Conservation (phyloP, 2,329 filamentous ascomycete species). For the Cordyceps tenuipes region DNA sequence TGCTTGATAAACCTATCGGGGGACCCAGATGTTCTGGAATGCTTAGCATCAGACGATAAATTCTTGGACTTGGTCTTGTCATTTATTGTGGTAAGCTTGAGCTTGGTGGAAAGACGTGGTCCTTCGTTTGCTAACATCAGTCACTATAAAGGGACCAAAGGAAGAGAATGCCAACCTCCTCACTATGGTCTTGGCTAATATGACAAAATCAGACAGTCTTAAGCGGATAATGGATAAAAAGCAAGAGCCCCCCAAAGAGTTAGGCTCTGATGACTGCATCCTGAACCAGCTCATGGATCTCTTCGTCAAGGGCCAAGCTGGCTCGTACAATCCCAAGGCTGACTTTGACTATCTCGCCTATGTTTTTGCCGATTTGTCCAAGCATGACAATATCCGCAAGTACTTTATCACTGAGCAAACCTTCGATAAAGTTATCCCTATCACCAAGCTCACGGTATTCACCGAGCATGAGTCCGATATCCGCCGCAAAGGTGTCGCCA, state of each 20-base stretch:
- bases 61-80: slow-evolving; percentile 69
- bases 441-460: slow-evolving; percentile 89
- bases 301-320: slow-evolving; percentile 86
- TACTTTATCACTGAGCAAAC: slow-evolving; percentile 67
- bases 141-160: slow-evolving; percentile 46
- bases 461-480: slow-evolving; percentile 82
- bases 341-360: slow-evolving; percentile 92
- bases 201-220: slow-evolving; percentile 71
- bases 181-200: slow-evolving; percentile 87
- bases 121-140: neutral
- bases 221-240: slow-evolving; percentile 61
- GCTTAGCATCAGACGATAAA: slow-evolving; percentile 66
- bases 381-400: slow-evolving; percentile 63
- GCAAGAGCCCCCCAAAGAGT: slow-evolving; percentile 57
- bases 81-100: slow-evolving; percentile 60
- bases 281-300: slow-evolving; percentile 91
- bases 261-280: slow-evolving; percentile 63
- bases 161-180: slow-evolving; percentile 79
- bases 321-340: slow-evolving; percentile 73
- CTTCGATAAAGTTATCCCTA: slow-evolving; percentile 77
- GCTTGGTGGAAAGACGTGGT: neutral
- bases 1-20: slow-evolving; percentile 82
- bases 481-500: slow-evolving; percentile 87
- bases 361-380: slow-evolving; percentile 86
- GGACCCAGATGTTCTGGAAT: slow-evolving; percentile 66